A percentile compares a stretch with the other conserved stretches of the same genome.
Conservation (phyloP, 208 protist species). For the Acanthamoeba sp. region DNA sequence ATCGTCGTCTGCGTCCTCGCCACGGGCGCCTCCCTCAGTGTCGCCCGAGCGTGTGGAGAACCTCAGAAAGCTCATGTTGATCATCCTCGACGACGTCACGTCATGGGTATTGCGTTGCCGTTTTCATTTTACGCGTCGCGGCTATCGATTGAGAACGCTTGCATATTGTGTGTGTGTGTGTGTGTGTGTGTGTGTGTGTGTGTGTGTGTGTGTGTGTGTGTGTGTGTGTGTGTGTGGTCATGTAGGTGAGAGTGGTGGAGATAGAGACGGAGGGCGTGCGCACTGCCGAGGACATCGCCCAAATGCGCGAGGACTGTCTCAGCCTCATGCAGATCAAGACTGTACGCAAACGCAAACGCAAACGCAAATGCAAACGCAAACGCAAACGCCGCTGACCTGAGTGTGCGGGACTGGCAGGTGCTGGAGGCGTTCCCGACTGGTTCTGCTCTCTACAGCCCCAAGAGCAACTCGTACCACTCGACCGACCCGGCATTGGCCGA, state of each 20-base stretch:
- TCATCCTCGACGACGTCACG: constrained; percentile 9
- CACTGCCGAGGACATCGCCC: constrained; percentile 2
- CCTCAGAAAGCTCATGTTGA: background rate
- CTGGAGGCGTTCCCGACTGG: constrained; percentile 23
- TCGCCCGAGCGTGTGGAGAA: background rate
- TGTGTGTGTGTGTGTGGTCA: too few relatives aligned
- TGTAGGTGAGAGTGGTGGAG: background rate
- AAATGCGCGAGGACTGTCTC: constrained; percentile 21
- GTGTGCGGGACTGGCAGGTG: background rate
- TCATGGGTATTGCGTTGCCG: background rate
- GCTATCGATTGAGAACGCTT: too few relatives aligned
- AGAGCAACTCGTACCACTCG: too few relatives aligned
- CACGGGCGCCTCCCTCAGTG: background rate
- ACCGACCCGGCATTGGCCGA: background rate
- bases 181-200: too few relatives aligned
- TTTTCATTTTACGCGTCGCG: background rate
- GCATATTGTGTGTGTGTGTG: too few relatives aligned
- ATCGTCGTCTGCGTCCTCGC: background rate
- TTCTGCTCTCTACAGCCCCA: background rate
- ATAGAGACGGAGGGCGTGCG: background rate
- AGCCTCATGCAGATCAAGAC: constrained; percentile 37
- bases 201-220: too few relatives aligned
- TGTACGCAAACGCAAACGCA: background rate
- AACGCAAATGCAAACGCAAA: background rate
- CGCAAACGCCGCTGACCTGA: background rate